Conservation (phyloP, 768 basidiomycete genomes). For the Mycena polygramma region DNA sequence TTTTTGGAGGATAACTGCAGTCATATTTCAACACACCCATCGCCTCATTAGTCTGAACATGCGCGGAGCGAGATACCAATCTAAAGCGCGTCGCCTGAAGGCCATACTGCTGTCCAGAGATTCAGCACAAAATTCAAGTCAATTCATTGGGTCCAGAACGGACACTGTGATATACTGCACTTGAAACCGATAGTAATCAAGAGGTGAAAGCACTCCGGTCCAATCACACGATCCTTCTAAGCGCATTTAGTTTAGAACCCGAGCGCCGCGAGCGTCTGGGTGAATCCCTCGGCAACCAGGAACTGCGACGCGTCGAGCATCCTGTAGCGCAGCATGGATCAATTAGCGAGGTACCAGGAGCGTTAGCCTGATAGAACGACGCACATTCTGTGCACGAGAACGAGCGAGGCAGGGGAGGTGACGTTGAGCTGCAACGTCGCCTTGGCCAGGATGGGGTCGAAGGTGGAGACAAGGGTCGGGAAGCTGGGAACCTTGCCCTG, state of each 20-base stretch:
- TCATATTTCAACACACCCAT: no score
- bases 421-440: slow-evolving; percentile 45
- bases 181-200: not conserved
- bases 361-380: not conserved
- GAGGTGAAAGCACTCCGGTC: slow-evolving; percentile 29
- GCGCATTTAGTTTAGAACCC: slow-evolving; percentile 41
- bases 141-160: slow-evolving; percentile 1
- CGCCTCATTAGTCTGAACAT: no score
- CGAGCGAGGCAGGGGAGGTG: slow-evolving; percentile 45
- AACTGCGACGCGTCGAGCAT: slow-evolving; percentile 54
- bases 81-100: no score
- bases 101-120: no score
- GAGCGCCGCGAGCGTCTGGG: slow-evolving; percentile 48
- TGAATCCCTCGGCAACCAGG: slow-evolving; percentile 48
- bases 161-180: not conserved
- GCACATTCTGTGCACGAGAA: slow-evolving; percentile 49
- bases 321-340: slow-evolving; percentile 29
- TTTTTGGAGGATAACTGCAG: no score
- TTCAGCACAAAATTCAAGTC: not conserved
- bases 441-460: slow-evolving; percentile 48
- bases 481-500: slow-evolving; percentile 45
- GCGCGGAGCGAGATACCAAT: no score
- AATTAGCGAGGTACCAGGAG: not conserved
- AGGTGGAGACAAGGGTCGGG: slow-evolving; percentile 39
- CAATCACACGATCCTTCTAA: not conserved